Evolutionary conservation across 352 stramenopile genomes (phyloP).

Genomic region (Poterioochromonas sp.): DNA sequence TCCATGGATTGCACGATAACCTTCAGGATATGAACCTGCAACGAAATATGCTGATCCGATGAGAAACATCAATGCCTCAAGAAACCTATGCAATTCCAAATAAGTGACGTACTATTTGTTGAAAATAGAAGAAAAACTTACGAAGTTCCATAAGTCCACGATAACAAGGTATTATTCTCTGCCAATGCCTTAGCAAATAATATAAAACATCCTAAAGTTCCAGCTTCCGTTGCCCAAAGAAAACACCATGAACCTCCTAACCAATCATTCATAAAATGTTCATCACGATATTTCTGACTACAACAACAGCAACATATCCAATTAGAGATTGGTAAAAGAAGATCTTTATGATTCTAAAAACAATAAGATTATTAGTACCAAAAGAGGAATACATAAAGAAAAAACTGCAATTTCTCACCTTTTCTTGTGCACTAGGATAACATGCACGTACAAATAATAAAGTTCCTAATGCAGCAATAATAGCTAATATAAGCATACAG

Average conservation of each 20-base stretch:
- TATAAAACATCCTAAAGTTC: not conserved
- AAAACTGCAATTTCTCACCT: not conserved
- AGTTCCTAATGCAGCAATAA: not conserved
- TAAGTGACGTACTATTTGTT: not conserved
- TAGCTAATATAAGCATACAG: not conserved
- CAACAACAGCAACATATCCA: not conserved
- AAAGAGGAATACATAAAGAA: not conserved
- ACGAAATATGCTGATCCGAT: slow-evolving; percentile 21
- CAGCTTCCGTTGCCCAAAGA: not conserved
- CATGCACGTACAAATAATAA: slow-evolving; percentile 21
- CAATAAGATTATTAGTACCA: not conserved
- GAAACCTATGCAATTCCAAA: not conserved
- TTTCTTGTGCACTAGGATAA: not conserved
- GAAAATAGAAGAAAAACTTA: not conserved
- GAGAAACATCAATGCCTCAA: not conserved
- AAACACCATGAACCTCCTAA: slow-evolving; percentile 12
- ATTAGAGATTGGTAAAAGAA: not conserved
- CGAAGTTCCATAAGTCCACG: not conserved
- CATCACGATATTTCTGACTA: not conserved
- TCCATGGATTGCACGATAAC: not conserved
- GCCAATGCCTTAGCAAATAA: not conserved
- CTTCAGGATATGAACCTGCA: slow-evolving; percentile 1
- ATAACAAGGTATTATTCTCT: not conserved
- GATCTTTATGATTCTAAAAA: not conserved
- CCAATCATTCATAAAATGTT: slow-evolving; percentile 23